phyloP scores from a whole-genome alignment of 805 yeast genomes.

The Barnettozyma sp. region DNA sequence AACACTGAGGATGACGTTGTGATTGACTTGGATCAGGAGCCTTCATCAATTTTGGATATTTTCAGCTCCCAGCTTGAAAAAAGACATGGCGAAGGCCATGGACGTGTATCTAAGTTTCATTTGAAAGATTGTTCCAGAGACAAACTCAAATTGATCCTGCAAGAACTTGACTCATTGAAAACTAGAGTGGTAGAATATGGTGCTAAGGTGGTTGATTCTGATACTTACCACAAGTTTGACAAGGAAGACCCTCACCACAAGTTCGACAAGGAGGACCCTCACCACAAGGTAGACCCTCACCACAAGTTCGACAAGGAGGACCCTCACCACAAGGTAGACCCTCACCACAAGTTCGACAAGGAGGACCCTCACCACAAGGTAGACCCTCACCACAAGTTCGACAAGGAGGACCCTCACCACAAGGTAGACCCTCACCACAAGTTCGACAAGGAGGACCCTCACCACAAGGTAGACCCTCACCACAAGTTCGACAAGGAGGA shows the following conservation, averaged over 20 bases:
- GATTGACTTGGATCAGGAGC: conserved; percentile 6
- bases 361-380: conserved; percentile 3
- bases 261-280: neutral
- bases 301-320: conserved; percentile 1
- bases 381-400: too few species aligned
- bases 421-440: too few species aligned
- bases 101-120: neutral
- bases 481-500: conserved; percentile 1
- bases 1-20: conserved; percentile 4
- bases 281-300: too few species aligned
- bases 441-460: neutral
- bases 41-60: conserved; percentile 6
- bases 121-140: conserved; percentile 11
- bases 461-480: too few species aligned
- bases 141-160: conserved; percentile 6
- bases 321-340: conserved; percentile 4
- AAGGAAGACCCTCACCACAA: conserved; percentile 1
- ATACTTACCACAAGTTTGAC: too few species aligned
- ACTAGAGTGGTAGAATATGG: conserved; percentile 5
- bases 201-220: conserved; percentile 2
- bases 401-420: conserved; percentile 2
- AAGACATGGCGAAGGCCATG: conserved; percentile 6
- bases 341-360: conserved; percentile 2
- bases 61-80: conserved; percentile 8
- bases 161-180: conserved; percentile 8